Base-by-base conservation (phyloP, 345 rosid species). In the Geranium brycei region DNA sequence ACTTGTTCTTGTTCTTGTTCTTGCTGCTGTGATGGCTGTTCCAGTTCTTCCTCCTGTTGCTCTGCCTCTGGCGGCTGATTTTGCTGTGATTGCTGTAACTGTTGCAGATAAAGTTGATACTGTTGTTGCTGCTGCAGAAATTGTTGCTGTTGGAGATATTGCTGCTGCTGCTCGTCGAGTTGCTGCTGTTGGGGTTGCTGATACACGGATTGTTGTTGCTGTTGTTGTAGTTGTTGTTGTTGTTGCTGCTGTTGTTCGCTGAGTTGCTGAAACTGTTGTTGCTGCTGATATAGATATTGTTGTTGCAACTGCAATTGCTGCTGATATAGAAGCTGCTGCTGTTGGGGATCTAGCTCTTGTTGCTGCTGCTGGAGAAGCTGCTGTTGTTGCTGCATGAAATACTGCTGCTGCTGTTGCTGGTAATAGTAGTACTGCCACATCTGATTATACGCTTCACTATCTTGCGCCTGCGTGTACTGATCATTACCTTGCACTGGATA, bases 351-450 rank as follows among this genome's bases (percentile, higher is more conserved):
- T 0, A 62, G 78, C 57, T 72, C 75, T 16, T 68, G 73, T 63
- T 73, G 78, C 16, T 66, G 75, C 67, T 62, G 72, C 63, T 65
- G 67, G 4, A 58, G 72, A 62, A 68, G 77, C 58, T 79, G 84
- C 51, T 76, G 81, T 47, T 78, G 86, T 72, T 73, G 85, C 65
- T 62, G 65, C 63, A 73, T 61, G 32, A 68, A 64, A 64, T 70
- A 73, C 59, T 85, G 86, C 62, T 85, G 86, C 62, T 80, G 80
- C 30, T 76, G 79, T 62, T 85, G 82, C 71, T 82, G 80, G 74
- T 81, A 81, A 75, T 81, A 86, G 74, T 86, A 91, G 51, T 87
- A 79, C 67, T 88, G 97, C 90, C 88, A 88, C 85, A 78, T 81
- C 62, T 87, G 88, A 71, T 81, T 77, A 77, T 88, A 81, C 38